These are phyloP conservation scores for Solanum lignicaule DNA, from an alignment of 257 asterid genomes.

Conservation along the genomic window DNA sequence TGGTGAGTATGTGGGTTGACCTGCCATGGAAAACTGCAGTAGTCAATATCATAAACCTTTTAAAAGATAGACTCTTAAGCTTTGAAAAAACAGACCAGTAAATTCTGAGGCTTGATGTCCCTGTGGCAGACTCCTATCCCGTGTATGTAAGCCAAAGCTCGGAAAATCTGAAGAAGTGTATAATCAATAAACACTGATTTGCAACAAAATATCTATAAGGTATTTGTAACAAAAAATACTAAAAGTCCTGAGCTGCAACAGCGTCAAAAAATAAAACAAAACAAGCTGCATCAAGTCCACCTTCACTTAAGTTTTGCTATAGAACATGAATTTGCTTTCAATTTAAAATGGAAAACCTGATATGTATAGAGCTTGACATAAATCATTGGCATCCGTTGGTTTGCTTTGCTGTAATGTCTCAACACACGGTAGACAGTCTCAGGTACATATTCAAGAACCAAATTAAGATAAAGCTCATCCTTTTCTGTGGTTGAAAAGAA, in stretches of 20 bases:
- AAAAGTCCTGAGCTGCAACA: neutral
- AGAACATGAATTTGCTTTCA: neutral
- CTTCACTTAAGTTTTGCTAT: neutral
- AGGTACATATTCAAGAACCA: constrained; percentile 21
- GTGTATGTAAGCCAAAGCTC: constrained; percentile 55
- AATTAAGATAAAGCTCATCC: constrained; percentile 18
- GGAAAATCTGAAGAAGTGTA: constrained; percentile 39
- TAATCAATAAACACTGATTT: neutral
- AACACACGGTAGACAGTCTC: constrained; percentile 12
- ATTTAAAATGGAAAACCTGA: constrained; percentile 6
- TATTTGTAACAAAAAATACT: neutral
- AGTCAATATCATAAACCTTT: neutral
- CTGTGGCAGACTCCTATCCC: constrained; percentile 59
- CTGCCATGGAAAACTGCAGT: constrained; percentile 12
- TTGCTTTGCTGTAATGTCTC: constrained; percentile 13
- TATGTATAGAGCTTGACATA: constrained; percentile 18
- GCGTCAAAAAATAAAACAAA: neutral
- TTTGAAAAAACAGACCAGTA: constrained; percentile 31
- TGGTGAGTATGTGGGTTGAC: constrained; percentile 65
- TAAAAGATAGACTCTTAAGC: neutral
- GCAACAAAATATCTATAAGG: neutral
- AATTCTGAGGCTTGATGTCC: constrained; percentile 65
- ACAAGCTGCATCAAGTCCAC: neutral
- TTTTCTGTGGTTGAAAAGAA: constrained; percentile 17
- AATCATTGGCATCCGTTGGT: constrained; percentile 16